Conservation (phyloP, 1,284 basidiomycete species). For the Vanrija pseudolonga region DNA sequence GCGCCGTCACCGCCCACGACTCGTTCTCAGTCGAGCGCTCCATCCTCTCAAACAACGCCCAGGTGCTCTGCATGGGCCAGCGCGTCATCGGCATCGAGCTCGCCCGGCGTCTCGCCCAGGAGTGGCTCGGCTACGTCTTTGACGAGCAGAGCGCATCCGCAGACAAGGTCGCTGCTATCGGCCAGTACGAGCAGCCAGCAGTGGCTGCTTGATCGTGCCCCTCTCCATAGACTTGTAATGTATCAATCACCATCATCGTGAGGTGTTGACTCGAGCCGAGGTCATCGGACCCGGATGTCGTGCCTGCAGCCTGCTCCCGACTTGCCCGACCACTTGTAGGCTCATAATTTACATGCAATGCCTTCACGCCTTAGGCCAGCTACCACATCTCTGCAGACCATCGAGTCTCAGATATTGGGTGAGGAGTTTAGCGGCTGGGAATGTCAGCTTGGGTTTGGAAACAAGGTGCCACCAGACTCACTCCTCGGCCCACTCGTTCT, state of each 20-base stretch:
- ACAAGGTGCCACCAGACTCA: slow-evolving; percentile 20
- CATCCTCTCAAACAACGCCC: slow-evolving; percentile 51
- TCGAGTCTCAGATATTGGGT: too few species aligned
- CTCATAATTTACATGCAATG: too few species aligned
- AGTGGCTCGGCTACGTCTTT: slow-evolving; percentile 52
- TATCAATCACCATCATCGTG: too few species aligned
- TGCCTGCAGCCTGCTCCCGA: too few species aligned
- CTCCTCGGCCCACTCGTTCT: slow-evolving; percentile 72
- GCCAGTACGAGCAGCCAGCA: slow-evolving; percentile 33
- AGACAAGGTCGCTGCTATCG: slow-evolving; percentile 50
- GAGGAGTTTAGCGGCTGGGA: slow-evolving; percentile 1
- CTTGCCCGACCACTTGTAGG: too few species aligned
- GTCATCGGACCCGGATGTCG: too few species aligned
- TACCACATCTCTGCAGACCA: too few species aligned
- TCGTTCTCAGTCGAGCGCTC: slow-evolving; percentile 51
- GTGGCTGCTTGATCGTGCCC: too few species aligned
- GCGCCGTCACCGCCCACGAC: slow-evolving; percentile 51
- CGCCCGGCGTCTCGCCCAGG: slow-evolving; percentile 46
- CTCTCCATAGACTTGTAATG: too few species aligned
- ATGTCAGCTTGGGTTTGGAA: neutral
- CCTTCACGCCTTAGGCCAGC: too few species aligned
- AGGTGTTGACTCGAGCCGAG: too few species aligned
- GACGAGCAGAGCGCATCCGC: slow-evolving; percentile 46
- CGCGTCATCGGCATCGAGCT: slow-evolving; percentile 51
- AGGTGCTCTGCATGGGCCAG: slow-evolving; percentile 52